Evolutionary conservation across 805 yeast genomes (phyloP).

Genomic region (Suhomyces emberorum): DNA sequence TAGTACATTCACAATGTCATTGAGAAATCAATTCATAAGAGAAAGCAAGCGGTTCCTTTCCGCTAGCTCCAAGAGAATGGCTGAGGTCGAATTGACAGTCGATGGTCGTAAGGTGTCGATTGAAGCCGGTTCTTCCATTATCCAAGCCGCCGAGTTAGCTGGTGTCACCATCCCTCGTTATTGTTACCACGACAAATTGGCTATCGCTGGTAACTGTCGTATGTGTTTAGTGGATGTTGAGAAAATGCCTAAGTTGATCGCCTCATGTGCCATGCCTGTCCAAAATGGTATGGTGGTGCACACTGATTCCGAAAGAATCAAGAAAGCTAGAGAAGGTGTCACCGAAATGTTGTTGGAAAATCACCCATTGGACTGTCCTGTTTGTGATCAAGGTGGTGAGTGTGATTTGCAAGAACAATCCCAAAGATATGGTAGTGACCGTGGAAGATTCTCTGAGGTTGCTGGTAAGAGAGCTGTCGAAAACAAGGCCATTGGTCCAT

Average conservation of each 20-base stretch:
- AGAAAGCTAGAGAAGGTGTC: constrained; percentile 83
- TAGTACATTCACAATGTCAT: constrained; percentile 1
- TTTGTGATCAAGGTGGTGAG: constrained; percentile 93
- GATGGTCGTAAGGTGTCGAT: constrained; percentile 76
- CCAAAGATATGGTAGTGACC: constrained; percentile 76
- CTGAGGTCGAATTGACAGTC: constrained; percentile 55
- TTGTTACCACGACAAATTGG: constrained; percentile 88
- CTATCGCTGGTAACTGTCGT: constrained; percentile 90
- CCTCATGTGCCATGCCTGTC: constrained; percentile 92
- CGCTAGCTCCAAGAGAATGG: constrained; percentile 29
- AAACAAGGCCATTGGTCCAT: constrained; percentile 86
- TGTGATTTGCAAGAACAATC: constrained; percentile 90
- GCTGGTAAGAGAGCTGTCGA: constrained; percentile 87
- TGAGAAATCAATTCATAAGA: constrained; percentile 10
- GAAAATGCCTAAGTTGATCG: constrained; percentile 84
- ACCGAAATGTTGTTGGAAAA: constrained; percentile 84
- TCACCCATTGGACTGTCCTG: constrained; percentile 91
- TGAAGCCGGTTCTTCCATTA: constrained; percentile 83
- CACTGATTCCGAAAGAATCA: constrained; percentile 74
- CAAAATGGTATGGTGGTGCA: constrained; percentile 84
- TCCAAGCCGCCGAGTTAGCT: constrained; percentile 89
- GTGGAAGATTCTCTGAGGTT: constrained; percentile 80
- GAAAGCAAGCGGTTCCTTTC: constrained; percentile 29
- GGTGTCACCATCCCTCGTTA: constrained; percentile 86
- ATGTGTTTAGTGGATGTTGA: constrained; percentile 91